A percentile compares a stretch with the other conserved stretches of the same genome.
Conservation (phyloP, 1,284 basidiomycete species). For the Sporisorium iseilematis-ciliati region DNA sequence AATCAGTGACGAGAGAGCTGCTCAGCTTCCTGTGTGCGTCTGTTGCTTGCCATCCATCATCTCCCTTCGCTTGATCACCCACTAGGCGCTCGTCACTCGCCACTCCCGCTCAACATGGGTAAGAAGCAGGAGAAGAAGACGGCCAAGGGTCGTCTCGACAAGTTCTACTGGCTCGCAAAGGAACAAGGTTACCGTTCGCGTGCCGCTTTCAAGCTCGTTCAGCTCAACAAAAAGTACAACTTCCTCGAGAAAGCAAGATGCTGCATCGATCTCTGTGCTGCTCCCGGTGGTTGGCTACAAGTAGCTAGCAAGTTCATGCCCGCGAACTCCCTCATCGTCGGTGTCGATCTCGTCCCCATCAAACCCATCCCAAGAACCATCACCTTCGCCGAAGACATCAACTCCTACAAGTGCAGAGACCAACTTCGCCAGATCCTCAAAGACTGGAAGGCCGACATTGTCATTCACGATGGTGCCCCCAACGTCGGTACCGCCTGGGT, state of each 20-base stretch:
- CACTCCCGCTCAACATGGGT: conserved; percentile 44
- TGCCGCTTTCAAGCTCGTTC: conserved; percentile 99
- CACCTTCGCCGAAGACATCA: conserved; percentile 95
- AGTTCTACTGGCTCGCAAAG: conserved; percentile 73
- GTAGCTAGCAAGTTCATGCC: conserved; percentile 99
- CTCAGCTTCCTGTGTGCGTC: conserved; percentile 6
- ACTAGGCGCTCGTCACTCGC: neutral
- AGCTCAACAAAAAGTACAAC: conserved; percentile 97
- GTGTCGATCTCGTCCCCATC: conserved; percentile 95
- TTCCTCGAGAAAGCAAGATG: conserved; percentile 92
- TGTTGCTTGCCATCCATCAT: conserved; percentile 13
- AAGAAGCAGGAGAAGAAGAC: conserved; percentile 69
- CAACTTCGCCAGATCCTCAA: conserved; percentile 89
- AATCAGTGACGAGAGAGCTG: neutral
- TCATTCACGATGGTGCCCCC: conserved; percentile 99
- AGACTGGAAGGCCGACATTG: conserved; percentile 99
- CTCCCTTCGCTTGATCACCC: conserved; percentile 2
- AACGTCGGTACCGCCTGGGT: conserved; percentile 99
- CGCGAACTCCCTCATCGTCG: conserved; percentile 91
- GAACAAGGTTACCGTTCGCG: conserved; percentile 99
- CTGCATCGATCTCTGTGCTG: conserved; percentile 97
- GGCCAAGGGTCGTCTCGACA: conserved; percentile 69
- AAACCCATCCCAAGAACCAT: conserved; percentile 93
- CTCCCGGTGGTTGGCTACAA: conserved; percentile 98
- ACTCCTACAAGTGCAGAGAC: conserved; percentile 89